Evolutionary conservation across 2,329 filamentous ascomycete genomes (phyloP).

Genomic region (Pezicula radicicola): DNA sequence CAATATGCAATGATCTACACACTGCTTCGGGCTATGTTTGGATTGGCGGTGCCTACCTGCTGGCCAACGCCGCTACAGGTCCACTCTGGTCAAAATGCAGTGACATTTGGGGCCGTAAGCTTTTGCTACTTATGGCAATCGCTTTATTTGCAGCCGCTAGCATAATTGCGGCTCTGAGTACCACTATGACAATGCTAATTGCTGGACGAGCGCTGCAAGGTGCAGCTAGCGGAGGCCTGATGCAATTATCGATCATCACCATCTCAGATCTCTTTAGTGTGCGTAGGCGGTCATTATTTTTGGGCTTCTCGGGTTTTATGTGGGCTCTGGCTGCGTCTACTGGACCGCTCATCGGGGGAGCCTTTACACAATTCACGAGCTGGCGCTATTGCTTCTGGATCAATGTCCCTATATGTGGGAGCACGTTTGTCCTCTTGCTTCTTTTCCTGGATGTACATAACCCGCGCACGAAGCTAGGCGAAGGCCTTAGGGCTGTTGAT

Average conservation of each 20-base stretch:
- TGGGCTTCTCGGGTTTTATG: slow-evolving; percentile 60
- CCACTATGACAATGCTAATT: slow-evolving; percentile 40
- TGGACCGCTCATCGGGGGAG: slow-evolving; percentile 61
- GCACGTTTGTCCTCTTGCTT: slow-evolving; percentile 49
- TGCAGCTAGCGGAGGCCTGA: slow-evolving; percentile 43
- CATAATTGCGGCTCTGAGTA: slow-evolving; percentile 40
- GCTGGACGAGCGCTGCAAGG: slow-evolving; percentile 46
- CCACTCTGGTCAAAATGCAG: slow-evolving; percentile 63
- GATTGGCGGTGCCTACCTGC: slow-evolving; percentile 30
- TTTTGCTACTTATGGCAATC: slow-evolving; percentile 41
- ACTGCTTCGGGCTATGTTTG: slow-evolving; percentile 29
- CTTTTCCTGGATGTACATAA: slow-evolving; percentile 63
- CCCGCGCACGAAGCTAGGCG: slow-evolving; percentile 36
- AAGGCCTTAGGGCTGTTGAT: background rate
- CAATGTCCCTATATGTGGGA: slow-evolving; percentile 43
- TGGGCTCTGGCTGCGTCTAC: slow-evolving; percentile 63
- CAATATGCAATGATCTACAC: slow-evolving; percentile 31
- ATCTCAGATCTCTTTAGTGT: slow-evolving; percentile 47
- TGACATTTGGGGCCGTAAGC: slow-evolving; percentile 52
- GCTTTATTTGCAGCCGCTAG: slow-evolving; percentile 46
- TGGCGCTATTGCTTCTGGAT: slow-evolving; percentile 33
- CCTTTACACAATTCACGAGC: slow-evolving; percentile 45
- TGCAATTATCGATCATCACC: slow-evolving; percentile 44
- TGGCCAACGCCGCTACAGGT: slow-evolving; percentile 22
- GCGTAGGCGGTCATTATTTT: slow-evolving; percentile 39